A percentile compares a stretch with the other conserved stretches of the same genome.
phyloP scores from a whole-genome alignment of 2,329 filamentous ascomycete genomes.

The Fusarium keratoplasticum region DNA sequence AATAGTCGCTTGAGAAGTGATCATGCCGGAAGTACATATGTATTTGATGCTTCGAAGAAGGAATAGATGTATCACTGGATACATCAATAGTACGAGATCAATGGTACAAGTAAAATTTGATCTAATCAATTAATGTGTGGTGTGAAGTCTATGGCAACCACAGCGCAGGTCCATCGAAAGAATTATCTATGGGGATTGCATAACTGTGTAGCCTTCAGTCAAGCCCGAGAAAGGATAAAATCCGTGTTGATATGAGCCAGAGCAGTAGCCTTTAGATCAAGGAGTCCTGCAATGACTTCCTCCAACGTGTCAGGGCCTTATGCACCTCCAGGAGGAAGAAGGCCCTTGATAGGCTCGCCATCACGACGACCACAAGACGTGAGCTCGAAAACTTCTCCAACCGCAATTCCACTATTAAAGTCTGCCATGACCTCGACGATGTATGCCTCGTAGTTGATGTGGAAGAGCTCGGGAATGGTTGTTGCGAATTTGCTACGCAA shows the following conservation, averaged over 20 bases:
- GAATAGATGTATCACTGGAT: background rate
- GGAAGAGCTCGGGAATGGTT: background rate
- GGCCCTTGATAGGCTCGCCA: background rate
- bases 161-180: background rate
- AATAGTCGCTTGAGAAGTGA: background rate
- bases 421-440: constrained; percentile 10
- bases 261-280: background rate
- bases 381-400: background rate
- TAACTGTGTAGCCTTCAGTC: background rate
- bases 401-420: background rate
- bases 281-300: background rate
- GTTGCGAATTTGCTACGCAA: background rate
- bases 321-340: background rate
- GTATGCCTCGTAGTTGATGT: constrained; percentile 11
- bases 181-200: background rate
- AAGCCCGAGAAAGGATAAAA: background rate
- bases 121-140: background rate
- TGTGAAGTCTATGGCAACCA: background rate
- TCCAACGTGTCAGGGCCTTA: background rate
- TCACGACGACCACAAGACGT: background rate
- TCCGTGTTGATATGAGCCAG: background rate
- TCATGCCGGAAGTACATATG: constrained; percentile 1
- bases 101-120: too few species aligned
- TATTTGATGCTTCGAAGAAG: background rate
- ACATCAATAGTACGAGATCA: too few species aligned